Conservation (phyloP, 2,329 filamentous ascomycete genomes). For the Dothistroma septosporum region DNA sequence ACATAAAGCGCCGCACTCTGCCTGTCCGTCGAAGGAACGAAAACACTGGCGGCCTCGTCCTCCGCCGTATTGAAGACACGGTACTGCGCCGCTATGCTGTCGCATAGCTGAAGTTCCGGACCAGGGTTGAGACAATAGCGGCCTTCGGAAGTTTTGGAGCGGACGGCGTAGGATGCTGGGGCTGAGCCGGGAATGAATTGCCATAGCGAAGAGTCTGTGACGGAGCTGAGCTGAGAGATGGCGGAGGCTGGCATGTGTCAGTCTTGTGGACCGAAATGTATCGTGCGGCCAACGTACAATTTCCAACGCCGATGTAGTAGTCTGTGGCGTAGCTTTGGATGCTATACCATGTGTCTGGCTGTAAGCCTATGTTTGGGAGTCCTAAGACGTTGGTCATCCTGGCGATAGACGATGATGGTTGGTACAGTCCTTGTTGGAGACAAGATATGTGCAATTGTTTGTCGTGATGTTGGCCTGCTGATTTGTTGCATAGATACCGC, state of each 20-base stretch:
- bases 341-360: neutral
- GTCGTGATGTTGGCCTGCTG: neutral
- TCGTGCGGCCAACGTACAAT: neutral
- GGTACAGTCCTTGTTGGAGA: neutral
- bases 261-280: neutral
- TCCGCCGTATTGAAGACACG: neutral
- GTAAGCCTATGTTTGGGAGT: neutral
- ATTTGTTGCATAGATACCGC: neutral
- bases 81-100: neutral
- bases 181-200: neutral
- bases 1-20: neutral
- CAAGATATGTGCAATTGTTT: neutral
- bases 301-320: constrained; percentile 2
- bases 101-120: neutral
- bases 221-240: neutral
- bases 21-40: neutral
- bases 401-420: neutral
- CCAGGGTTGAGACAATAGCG: neutral
- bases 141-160: neutral
- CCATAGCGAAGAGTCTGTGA: neutral
- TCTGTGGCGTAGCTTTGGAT: neutral
- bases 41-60: neutral
- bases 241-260: neutral
- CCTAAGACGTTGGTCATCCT: neutral
- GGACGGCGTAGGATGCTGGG: neutral